Evolutionary conservation across 768 basidiomycete species (phyloP), one percentile per base, ranked within the genome.

Genomic region (Boletus rubroflammeus): DNA sequence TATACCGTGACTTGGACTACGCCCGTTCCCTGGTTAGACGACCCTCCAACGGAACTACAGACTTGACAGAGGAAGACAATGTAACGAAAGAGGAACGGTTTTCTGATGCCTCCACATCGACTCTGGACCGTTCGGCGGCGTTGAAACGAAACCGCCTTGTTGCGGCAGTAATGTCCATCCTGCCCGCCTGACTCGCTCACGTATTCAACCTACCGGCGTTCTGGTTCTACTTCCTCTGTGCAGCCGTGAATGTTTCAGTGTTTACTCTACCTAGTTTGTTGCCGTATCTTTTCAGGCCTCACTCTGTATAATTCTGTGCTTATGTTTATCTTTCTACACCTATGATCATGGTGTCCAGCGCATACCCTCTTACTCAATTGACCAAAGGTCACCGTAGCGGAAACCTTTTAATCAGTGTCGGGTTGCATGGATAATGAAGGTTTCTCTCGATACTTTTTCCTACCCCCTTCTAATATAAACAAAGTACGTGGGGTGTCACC

Each of bases 401-500:
- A 84, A 23, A 98, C 81, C 42, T 79, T 77, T 61, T 90, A 85
- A 55, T 89, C 77, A 14, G 86, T 84, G 67, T 96, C 83, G 6
- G 95, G 95, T 67, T 96, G 86, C 89, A 90, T 85, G 74, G 90
- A 90, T 13, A 94, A 68, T 11, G 89, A 93, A 91, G 0, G 96
- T 98, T 70, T 98, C 94, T 49, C 95, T 77, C 6, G 81, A 83
- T 26, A n/a, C n/a, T n/a, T n/a, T n/a, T n/a, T n/a, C n/a, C n/a
- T n/a, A n/a, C n/a, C n/a, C n/a, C n/a, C n/a, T n/a, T n/a, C n/a
- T n/a, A n/a, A n/a, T n/a, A n/a, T n/a, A n/a, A n/a, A n/a, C n/a
- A n/a, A n/a, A n/a, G n/a, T n/a, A n/a, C n/a, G n/a, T n/a, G n/a
- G n/a, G n/a, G n/a, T n/a, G n/a, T n/a, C n/a, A n/a, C n/a, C n/a